These are phyloP conservation scores for Chlamydomonas incerta DNA, from an alignment of 139 green algal genomes.

Conservation along the genomic window DNA sequence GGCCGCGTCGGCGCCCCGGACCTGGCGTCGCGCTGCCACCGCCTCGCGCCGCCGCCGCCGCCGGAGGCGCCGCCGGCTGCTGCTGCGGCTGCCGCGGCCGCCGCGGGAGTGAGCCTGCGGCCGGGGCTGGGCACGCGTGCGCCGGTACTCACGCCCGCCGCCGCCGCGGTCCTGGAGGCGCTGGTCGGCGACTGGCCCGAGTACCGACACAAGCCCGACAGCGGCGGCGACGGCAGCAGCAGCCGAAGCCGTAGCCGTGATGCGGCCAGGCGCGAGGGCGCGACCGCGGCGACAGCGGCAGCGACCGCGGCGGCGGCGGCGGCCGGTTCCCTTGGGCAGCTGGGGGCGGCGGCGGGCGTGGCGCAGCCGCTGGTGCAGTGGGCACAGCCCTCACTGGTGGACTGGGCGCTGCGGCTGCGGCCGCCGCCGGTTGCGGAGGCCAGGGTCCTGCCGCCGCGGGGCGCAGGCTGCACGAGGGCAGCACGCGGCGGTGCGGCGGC, in stretches of 20 bases:
- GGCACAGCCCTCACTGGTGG: background rate
- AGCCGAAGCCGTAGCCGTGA: too few relatives aligned
- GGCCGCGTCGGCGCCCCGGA: too few relatives aligned
- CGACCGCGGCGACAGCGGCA: too few relatives aligned
- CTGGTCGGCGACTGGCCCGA: background rate
- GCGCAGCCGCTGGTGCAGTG: background rate
- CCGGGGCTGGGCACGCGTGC: background rate
- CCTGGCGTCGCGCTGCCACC: background rate
- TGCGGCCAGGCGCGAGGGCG: too few relatives aligned
- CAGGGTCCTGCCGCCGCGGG: too few relatives aligned
- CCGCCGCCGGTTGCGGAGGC: background rate
- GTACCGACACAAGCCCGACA: background rate
- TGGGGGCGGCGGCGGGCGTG: background rate
- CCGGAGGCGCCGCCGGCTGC: background rate
- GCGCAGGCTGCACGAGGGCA: too few relatives aligned
- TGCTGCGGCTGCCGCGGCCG: background rate
- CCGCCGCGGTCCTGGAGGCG: background rate
- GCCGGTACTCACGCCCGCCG: background rate
- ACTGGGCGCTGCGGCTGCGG: background rate
- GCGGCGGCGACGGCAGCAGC: background rate
- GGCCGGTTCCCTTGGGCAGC: background rate
- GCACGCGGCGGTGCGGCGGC: too few relatives aligned
- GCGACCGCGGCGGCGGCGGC: background rate
- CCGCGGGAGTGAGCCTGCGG: background rate
- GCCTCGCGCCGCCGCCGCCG: background rate